Evolutionary conservation across 2,329 filamentous ascomycete genomes (phyloP).

Genomic region (Ophiostoma himal-ulmi): DNA sequence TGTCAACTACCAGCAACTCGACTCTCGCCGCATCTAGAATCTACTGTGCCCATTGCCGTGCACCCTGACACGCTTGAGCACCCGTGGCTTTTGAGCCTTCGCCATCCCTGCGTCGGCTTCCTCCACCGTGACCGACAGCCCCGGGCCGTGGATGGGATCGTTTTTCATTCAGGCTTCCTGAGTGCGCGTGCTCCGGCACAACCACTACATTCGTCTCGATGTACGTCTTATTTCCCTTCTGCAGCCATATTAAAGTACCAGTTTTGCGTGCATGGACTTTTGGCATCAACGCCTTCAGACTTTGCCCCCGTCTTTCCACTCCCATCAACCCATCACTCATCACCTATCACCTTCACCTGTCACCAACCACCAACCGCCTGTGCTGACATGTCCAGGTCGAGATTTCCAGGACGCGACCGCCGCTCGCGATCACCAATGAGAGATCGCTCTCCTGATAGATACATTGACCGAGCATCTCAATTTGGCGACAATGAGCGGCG

Average conservation of each 20-base stretch:
- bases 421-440: slow-evolving; percentile 56
- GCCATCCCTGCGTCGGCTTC: neutral
- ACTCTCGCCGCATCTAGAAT: neutral
- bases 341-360: neutral
- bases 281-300: neutral
- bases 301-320: neutral
- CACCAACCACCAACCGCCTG: neutral
- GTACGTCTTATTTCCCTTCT: slow-evolving; percentile 9
- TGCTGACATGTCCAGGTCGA: slow-evolving; percentile 39
- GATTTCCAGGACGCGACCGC: slow-evolving; percentile 55
- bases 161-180: neutral
- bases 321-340: neutral
- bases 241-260: neutral
- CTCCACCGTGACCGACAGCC: slow-evolving; percentile 7
- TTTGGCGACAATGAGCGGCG: slow-evolving; percentile 63
- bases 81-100: neutral
- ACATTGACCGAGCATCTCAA: slow-evolving; percentile 46
- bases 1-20: neutral
- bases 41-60: neutral
- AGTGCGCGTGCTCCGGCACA: slow-evolving; percentile 15
- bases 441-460: slow-evolving; percentile 65
- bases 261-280: neutral
- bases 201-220: slow-evolving; percentile 18
- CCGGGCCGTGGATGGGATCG: slow-evolving; percentile 19
- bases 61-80: neutral